Conservation (phyloP, 106 monocot genomes). For the Dioscorea zingiberensis region DNA sequence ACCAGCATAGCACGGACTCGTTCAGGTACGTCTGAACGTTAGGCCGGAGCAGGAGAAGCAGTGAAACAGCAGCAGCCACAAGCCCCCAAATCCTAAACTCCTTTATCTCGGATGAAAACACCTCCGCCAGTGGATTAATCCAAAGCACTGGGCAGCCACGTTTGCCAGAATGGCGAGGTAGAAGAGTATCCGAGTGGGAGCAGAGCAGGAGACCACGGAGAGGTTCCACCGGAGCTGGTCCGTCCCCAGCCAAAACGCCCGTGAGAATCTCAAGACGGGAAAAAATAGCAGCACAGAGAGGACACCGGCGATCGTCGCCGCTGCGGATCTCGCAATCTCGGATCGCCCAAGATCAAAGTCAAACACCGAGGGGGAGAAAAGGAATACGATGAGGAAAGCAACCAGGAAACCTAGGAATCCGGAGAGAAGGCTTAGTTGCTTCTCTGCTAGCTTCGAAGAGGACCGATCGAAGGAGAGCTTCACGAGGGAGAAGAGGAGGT, state of each 20-base stretch:
- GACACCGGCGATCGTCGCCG: slow-evolving; percentile 20
- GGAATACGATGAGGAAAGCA: slow-evolving; percentile 5
- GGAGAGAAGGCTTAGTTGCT: slow-evolving; percentile 13
- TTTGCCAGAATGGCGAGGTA: slow-evolving; percentile 24
- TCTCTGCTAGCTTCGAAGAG: slow-evolving; percentile 19
- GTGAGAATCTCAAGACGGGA: slow-evolving; percentile 44
- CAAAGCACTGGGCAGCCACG: slow-evolving; percentile 33
- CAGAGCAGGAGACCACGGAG: slow-evolving; percentile 48
- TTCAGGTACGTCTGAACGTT: slow-evolving; percentile 82
- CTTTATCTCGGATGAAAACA: background rate
- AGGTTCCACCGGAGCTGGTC: slow-evolving; percentile 78
- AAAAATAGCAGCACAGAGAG: slow-evolving; percentile 35
- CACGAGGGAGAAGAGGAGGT: slow-evolving; percentile 23
- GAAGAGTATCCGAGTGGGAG: slow-evolving; percentile 21
- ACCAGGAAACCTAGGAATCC: slow-evolving; percentile 26
- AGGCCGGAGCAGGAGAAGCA: slow-evolving; percentile 45
- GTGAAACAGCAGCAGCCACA: slow-evolving; percentile 26
- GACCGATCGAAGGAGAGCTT: slow-evolving; percentile 31
- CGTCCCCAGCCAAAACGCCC: slow-evolving; percentile 83
- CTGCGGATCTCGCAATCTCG: background rate
- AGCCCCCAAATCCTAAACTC: slow-evolving; percentile 28
- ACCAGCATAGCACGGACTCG: slow-evolving; percentile 88
- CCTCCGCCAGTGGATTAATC: slow-evolving; percentile 18
- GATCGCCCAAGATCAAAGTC: slow-evolving; percentile 15
- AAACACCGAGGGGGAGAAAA: slow-evolving; percentile 31